phyloP scores from a whole-genome alignment of 169 alveolate genomes.

The Plasmodium vivax region DNA sequence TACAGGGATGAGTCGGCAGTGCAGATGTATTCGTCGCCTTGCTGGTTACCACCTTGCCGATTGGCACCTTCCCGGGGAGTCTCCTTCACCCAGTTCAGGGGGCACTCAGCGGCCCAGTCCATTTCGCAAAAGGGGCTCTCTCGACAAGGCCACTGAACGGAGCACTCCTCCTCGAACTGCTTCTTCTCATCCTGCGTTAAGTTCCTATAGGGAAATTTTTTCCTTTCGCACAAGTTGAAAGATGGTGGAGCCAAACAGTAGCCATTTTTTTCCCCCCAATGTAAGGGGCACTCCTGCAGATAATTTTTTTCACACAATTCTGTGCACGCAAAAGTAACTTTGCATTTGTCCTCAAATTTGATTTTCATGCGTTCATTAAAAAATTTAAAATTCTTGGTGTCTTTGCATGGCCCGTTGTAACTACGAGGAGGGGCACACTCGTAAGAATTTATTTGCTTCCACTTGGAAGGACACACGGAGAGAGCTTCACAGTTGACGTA shows the following conservation, averaged over 20 bases:
- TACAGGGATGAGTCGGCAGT: slow-evolving; percentile 2
- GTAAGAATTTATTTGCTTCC: slow-evolving; percentile 41
- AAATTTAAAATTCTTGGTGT: slow-evolving; percentile 28
- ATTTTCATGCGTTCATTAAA: slow-evolving; percentile 44
- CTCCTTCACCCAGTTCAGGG: slow-evolving; percentile 17
- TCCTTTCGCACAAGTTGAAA: slow-evolving; percentile 42
- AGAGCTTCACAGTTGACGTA: slow-evolving; percentile 30
- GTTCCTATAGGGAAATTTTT: slow-evolving; percentile 28
- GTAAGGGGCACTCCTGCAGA: slow-evolving; percentile 53
- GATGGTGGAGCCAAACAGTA: slow-evolving; percentile 63
- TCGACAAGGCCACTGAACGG: slow-evolving; percentile 64
- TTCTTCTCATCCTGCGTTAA: slow-evolving; percentile 36
- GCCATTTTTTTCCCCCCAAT: slow-evolving; percentile 57
- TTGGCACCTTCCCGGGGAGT: background rate
- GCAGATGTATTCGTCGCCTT: slow-evolving; percentile 20
- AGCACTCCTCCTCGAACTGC: slow-evolving; percentile 56
- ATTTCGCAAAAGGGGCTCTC: slow-evolving; percentile 32
- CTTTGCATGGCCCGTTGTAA: slow-evolving; percentile 71
- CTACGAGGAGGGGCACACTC: slow-evolving; percentile 51
- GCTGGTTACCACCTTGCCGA: background rate
- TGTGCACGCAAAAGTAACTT: slow-evolving; percentile 41
- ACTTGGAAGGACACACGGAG: slow-evolving; percentile 53
- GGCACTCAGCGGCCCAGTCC: slow-evolving; percentile 46
- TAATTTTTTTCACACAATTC: slow-evolving; percentile 38
- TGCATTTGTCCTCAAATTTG: slow-evolving; percentile 72